A percentile compares a stretch with the other conserved stretches of the same genome.
phyloP scores from a whole-genome alignment of 192 early-diverging fungal genomes.

The Funneliformis mosseae region DNA sequence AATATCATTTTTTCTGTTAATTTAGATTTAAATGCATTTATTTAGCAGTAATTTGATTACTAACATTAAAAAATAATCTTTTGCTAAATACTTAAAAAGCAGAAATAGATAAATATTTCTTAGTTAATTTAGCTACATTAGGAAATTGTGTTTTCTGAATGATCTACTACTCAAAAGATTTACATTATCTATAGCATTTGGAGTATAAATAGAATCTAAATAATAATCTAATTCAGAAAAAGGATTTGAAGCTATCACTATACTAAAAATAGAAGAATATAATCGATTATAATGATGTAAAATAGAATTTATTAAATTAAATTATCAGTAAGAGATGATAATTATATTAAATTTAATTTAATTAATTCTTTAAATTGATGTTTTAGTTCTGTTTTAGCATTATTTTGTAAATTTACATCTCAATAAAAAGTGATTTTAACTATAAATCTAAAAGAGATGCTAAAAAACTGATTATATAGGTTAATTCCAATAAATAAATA shows the following conservation, averaged over 20 bases:
- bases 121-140: not conserved
- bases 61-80: not conserved
- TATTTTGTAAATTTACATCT: not conserved
- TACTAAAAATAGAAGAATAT: too few relatives aligned
- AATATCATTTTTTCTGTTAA: not conserved
- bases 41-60: constrained; percentile 10
- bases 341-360: not conserved
- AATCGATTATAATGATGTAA: too few relatives aligned
- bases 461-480: not conserved
- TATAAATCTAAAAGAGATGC: constrained; percentile 1
- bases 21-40: not conserved
- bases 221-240: not conserved
- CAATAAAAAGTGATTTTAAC: not conserved
- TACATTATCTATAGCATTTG: not conserved
- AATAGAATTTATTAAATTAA: too few relatives aligned
- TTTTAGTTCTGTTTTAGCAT: not conserved
- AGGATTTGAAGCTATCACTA: too few relatives aligned
- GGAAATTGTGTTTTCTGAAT: not conserved
- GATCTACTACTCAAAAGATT: constrained; percentile 2
- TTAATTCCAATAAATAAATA: not conserved
- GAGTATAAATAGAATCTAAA: not conserved
- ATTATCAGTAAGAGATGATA: too few relatives aligned
- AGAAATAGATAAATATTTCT: constrained; percentile 14
- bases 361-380: not conserved
- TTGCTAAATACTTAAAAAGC: not conserved